phyloP scores from a whole-genome alignment of 1,284 basidiomycete genomes.

The Trametes hirsuta region DNA sequence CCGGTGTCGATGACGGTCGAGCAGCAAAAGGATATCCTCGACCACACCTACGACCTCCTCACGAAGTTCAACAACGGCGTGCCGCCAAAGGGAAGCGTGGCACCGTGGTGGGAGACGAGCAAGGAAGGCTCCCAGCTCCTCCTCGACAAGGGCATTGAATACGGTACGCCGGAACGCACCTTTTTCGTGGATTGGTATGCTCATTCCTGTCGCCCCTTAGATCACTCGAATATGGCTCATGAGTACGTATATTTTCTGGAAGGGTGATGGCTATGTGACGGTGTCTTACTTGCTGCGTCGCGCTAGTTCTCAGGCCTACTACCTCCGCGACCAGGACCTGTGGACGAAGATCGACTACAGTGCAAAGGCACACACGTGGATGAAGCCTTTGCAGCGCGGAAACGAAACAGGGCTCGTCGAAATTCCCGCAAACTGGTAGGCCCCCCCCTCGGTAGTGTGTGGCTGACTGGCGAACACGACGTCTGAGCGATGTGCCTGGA shows the following conservation, averaged over 20 bases:
- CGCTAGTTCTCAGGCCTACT: constrained; percentile 71
- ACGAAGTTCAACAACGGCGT: constrained; percentile 73
- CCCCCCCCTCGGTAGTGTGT: neutral
- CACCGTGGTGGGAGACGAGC: constrained; percentile 83
- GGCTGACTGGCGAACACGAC: neutral
- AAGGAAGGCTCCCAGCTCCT: constrained; percentile 71
- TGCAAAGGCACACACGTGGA: constrained; percentile 67
- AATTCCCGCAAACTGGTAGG: constrained; percentile 70
- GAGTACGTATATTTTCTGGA: constrained; percentile 42
- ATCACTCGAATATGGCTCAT: constrained; percentile 70
- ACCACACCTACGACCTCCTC: constrained; percentile 67
- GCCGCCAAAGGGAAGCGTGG: constrained; percentile 68
- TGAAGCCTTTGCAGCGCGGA: constrained; percentile 72
- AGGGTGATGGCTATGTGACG: neutral
- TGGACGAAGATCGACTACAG: constrained; percentile 80
- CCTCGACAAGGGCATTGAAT: constrained; percentile 76
- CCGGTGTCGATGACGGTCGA: constrained; percentile 62
- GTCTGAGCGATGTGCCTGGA: neutral
- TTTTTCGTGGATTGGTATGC: neutral
- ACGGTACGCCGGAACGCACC: constrained; percentile 47
- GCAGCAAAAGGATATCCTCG: constrained; percentile 75
- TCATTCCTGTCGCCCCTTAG: constrained; percentile 33
- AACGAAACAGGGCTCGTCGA: constrained; percentile 73
- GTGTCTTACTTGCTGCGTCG: neutral
- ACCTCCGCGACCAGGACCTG: constrained; percentile 66